Evolutionary conservation across 805 yeast genomes (phyloP).

Genomic region (Wickerhamiella qilinensis): DNA sequence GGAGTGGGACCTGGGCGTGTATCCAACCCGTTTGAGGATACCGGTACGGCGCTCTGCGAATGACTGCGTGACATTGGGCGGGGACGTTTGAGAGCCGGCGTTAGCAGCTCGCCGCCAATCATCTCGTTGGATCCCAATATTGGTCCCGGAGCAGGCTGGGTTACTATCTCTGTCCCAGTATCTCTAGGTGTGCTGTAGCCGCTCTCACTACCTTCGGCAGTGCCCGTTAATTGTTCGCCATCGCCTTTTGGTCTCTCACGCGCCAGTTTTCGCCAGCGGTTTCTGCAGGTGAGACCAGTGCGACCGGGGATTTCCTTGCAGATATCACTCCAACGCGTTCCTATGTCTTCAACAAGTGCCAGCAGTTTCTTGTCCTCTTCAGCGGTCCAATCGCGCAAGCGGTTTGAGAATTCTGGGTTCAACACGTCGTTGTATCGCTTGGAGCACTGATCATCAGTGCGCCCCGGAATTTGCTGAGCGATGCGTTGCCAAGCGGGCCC

Average conservation of each 20-base stretch:
- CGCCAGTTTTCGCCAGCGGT: slow-evolving; percentile 75
- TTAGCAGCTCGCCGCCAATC: background rate
- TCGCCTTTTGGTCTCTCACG: slow-evolving; percentile 27
- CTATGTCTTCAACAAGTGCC: slow-evolving; percentile 49
- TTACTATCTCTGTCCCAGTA: background rate
- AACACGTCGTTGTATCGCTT: slow-evolving; percentile 78
- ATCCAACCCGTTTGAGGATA: background rate
- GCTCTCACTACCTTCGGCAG: background rate
- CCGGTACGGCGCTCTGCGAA: background rate
- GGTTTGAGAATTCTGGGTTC: slow-evolving; percentile 62
- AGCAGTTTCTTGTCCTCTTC: slow-evolving; percentile 63
- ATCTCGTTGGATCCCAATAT: background rate
- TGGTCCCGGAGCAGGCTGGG: background rate
- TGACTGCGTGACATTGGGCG: too few species aligned
- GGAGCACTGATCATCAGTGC: slow-evolving; percentile 92
- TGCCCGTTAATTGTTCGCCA: background rate
- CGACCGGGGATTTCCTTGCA: slow-evolving; percentile 56
- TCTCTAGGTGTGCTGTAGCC: background rate
- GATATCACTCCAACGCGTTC: slow-evolving; percentile 82
- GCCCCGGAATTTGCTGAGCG: slow-evolving; percentile 55
- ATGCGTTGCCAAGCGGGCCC: slow-evolving; percentile 85
- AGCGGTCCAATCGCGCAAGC: slow-evolving; percentile 63
- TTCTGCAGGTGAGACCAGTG: slow-evolving; percentile 79
- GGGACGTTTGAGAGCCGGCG: background rate
- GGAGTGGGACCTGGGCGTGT: background rate